These are phyloP conservation scores for Ceratorhiza oryzae-sativae DNA, from an alignment of 1,284 basidiomycete genomes.

Conservation along the genomic window DNA sequence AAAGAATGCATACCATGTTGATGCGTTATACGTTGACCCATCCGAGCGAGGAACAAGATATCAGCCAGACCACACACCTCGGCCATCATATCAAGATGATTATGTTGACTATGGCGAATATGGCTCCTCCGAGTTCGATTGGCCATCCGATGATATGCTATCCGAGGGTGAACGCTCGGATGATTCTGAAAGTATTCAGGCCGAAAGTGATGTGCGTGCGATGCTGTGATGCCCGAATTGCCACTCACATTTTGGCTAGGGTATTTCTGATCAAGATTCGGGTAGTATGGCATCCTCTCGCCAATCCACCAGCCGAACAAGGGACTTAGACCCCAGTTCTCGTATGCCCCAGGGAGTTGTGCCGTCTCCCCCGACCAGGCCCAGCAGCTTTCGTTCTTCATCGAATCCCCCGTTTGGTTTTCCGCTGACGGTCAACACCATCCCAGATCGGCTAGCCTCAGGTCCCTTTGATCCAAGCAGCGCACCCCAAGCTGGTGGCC, in stretches of 20 bases:
- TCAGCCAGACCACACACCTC: not conserved
- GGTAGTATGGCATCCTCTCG: not conserved
- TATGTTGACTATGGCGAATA: not conserved
- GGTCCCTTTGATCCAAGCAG: no score
- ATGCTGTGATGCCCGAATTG: not conserved
- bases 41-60: not conserved
- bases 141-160: not conserved
- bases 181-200: not conserved
- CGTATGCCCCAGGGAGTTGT: not conserved
- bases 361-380: not conserved
- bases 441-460: not conserved
- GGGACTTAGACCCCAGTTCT: not conserved
- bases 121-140: not conserved
- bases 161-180: not conserved
- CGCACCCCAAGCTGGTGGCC: not conserved
- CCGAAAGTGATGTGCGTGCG: not conserved
- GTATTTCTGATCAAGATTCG: not conserved
- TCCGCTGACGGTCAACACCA: not conserved
- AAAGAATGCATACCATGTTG: conserved; percentile 4
- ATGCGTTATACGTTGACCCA: not conserved
- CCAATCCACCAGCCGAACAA: not conserved
- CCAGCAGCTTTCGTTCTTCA: not conserved
- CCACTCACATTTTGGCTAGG: not conserved
- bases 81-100: not conserved
- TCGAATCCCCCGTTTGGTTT: not conserved